phyloP scores from a whole-genome alignment of 805 yeast genomes.

The Candida fluviatilis region DNA sequence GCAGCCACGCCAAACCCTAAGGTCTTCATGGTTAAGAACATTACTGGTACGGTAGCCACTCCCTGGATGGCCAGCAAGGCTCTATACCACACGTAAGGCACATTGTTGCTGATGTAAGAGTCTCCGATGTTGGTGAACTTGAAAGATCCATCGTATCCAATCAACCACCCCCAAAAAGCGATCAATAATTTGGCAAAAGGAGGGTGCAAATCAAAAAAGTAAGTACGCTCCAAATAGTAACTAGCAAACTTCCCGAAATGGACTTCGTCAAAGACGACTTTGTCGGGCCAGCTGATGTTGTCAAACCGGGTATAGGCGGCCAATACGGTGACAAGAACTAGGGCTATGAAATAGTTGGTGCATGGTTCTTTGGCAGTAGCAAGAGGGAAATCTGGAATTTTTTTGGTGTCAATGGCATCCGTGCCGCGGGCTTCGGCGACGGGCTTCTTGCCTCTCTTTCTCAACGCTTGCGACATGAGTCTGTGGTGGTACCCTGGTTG shows the following conservation, averaged over 20 bases:
- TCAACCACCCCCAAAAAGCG: constrained; percentile 84
- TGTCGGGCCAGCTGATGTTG: constrained; percentile 58
- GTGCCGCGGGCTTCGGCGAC: constrained; percentile 6
- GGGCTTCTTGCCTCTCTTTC: constrained; percentile 24
- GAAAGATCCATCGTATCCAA: constrained; percentile 89
- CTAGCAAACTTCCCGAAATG: constrained; percentile 86
- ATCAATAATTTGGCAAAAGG: constrained; percentile 94
- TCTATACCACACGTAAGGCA: constrained; percentile 84
- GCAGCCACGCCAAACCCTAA: constrained; percentile 76
- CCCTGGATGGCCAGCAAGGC: constrained; percentile 78
- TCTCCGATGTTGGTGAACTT: constrained; percentile 90
- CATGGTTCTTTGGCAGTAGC: constrained; percentile 21
- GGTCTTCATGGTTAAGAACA: constrained; percentile 83
- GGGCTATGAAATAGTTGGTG: constrained; percentile 28
- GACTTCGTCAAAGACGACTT: constrained; percentile 83
- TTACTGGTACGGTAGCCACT: constrained; percentile 72
- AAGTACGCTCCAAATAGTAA: constrained; percentile 82
- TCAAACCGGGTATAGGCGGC: constrained; percentile 57
- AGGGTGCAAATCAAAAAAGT: constrained; percentile 95
- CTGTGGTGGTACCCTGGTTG: background rate
- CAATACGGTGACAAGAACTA: constrained; percentile 33
- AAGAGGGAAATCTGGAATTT: no score
- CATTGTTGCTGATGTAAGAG: constrained; percentile 69
- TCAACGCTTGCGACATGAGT: constrained; percentile 27
- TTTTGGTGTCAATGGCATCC: constrained; percentile 3